A percentile compares a stretch with the other conserved stretches of the same genome.
phyloP scores from a whole-genome alignment of 1,284 basidiomycete species.

The Cutaneotrichosporon cyanovorans region DNA sequence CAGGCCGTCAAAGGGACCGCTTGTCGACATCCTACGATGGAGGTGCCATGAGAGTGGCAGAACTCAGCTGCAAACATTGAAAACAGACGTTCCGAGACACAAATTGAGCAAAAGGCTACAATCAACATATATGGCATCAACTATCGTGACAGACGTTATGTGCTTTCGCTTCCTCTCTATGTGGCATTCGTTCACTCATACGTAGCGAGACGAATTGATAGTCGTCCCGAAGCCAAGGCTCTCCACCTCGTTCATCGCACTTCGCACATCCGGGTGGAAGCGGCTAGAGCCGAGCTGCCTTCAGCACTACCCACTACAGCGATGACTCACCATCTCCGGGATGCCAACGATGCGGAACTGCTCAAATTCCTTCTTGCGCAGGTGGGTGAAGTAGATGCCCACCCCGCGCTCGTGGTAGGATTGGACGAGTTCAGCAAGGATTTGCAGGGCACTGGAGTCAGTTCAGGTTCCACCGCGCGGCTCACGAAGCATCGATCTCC shows the following conservation, averaged over 20 bases:
- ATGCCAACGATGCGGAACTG: conserved; percentile 51
- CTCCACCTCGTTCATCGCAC: conserved; percentile 40
- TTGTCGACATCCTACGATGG: too few species aligned
- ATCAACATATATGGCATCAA: too few species aligned
- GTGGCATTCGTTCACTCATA: neutral
- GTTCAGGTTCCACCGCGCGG: conserved; percentile 13
- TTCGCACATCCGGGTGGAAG: conserved; percentile 60
- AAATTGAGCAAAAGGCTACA: too few species aligned
- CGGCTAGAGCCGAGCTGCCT: conserved; percentile 59
- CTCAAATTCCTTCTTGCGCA: conserved; percentile 53
- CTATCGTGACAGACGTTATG: neutral
- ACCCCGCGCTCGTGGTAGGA: conserved; percentile 66
- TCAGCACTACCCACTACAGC: neutral
- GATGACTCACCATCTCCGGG: conserved; percentile 30
- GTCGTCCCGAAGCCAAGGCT: conserved; percentile 33
- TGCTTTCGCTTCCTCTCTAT: neutral
- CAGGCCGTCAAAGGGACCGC: too few species aligned
- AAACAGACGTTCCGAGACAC: too few species aligned
- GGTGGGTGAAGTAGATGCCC: conserved; percentile 68
- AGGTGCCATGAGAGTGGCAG: too few species aligned
- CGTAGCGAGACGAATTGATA: conserved; percentile 1
- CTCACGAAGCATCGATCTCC: conserved; percentile 73
- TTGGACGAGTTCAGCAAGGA: conserved; percentile 69
- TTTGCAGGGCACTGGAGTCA: conserved; percentile 63
- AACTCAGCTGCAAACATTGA: too few species aligned